phyloP scores from a whole-genome alignment of 2,329 filamentous ascomycete species.

The Colletotrichum spaethianum region DNA sequence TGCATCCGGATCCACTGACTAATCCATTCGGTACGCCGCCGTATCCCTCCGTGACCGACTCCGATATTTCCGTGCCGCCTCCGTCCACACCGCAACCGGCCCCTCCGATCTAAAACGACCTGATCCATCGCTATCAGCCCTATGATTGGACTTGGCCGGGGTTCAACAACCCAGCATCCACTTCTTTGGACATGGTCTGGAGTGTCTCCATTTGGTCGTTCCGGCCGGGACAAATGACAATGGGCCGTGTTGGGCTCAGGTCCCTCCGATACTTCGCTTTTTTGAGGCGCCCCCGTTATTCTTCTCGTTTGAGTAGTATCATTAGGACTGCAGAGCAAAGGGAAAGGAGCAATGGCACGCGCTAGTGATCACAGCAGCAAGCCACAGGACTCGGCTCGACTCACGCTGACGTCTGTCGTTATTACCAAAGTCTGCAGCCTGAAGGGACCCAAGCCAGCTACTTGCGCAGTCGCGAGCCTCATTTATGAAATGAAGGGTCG shows the following conservation, averaged over 20 bases:
- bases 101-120: constrained; percentile 7
- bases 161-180: constrained; percentile 8
- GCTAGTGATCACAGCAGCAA: too few relatives aligned
- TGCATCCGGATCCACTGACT: constrained; percentile 34
- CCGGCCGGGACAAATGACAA: neutral
- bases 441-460: neutral
- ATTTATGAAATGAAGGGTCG: neutral
- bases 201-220: neutral
- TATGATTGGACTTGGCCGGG: neutral
- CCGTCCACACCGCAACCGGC: neutral
- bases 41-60: constrained; percentile 12
- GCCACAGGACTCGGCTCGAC: neutral
- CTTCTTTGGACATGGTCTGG: neutral
- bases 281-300: neutral
- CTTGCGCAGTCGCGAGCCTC: neutral
- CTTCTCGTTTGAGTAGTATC: neutral
- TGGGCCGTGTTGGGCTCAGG: too few relatives aligned
- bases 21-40: constrained; percentile 32
- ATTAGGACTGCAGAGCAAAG: neutral
- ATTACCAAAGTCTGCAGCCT: neutral
- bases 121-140: constrained; percentile 10
- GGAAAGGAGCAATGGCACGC: neutral
- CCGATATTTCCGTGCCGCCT: constrained; percentile 30
- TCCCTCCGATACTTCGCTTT: neutral
- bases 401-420: neutral